A percentile compares a stretch with the other conserved stretches of the same genome.
These are phyloP conservation scores for Trichoderma atroviride DNA, from an alignment of 2,329 filamentous ascomycete species.

Conservation along the genomic window DNA sequence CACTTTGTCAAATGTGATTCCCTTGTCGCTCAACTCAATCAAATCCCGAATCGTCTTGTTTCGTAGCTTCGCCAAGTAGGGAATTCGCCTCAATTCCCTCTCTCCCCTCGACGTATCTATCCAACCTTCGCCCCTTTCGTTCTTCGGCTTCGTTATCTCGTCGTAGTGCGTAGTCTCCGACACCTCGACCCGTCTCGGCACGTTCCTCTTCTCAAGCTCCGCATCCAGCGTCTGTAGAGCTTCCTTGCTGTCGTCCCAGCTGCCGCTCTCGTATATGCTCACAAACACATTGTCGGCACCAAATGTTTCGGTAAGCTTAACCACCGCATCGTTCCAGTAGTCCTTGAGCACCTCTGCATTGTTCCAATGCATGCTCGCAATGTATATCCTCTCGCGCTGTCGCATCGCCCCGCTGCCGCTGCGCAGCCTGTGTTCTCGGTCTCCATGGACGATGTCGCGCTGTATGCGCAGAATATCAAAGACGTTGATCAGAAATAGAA, in stretches of 20 bases:
- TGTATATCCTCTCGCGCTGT: conserved; percentile 57
- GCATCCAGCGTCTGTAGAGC: conserved; percentile 60
- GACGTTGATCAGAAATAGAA: conserved; percentile 43
- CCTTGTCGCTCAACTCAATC: conserved; percentile 51
- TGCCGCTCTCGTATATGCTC: conserved; percentile 69
- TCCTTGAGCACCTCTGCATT: conserved; percentile 60
- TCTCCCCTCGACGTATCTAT: conserved; percentile 58
- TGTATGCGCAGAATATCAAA: conserved; percentile 46
- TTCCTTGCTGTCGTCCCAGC: conserved; percentile 68
- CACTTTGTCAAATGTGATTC: conserved; percentile 59
- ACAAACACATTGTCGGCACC: conserved; percentile 69
- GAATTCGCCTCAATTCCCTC: conserved; percentile 65
- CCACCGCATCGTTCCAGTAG: conserved; percentile 64
- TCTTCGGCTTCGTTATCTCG: conserved; percentile 50
- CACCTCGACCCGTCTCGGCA: conserved; percentile 58
- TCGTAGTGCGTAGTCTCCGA: conserved; percentile 62
- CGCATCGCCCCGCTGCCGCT: conserved; percentile 29
- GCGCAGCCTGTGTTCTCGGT: conserved; percentile 31
- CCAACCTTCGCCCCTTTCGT: conserved; percentile 63
- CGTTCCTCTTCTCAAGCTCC: conserved; percentile 54
- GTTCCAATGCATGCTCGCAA: conserved; percentile 71
- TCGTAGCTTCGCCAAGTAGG: conserved; percentile 65
- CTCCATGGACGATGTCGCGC: conserved; percentile 37
- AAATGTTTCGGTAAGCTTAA: conserved; percentile 58
- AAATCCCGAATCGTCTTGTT: conserved; percentile 67